A percentile compares a stretch with the other conserved stretches of the same genome.
phyloP scores from a whole-genome alignment of 163 green algal genomes.

The Chloroidium sp. region DNA sequence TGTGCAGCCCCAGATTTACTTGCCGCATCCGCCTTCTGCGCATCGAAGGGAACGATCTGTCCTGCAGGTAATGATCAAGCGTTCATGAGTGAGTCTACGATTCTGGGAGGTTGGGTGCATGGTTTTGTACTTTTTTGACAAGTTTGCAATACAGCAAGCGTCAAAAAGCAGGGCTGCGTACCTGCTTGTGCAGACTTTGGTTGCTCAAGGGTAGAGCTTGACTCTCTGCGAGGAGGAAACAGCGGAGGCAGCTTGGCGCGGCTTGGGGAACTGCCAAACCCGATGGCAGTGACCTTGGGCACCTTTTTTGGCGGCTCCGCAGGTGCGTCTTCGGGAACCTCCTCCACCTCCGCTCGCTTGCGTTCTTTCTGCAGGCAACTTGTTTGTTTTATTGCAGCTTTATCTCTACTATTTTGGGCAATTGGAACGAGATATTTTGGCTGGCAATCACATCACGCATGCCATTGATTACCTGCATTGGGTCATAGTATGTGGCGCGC shows the following conservation, averaged over 20 bases:
- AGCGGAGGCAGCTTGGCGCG: not conserved
- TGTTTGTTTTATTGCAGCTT: not conserved
- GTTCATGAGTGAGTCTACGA: too few relatives aligned
- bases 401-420: not conserved
- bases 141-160: too few relatives aligned
- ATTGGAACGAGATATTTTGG: not conserved
- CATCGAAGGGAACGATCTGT: not conserved
- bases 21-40: too few relatives aligned
- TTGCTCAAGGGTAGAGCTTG: not conserved
- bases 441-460: too few relatives aligned
- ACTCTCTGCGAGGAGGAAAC: not conserved
- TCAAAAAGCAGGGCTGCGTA: not conserved
- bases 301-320: not conserved
- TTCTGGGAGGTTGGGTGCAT: too few relatives aligned
- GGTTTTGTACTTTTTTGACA: too few relatives aligned
- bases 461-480: not conserved
- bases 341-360: not conserved
- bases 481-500: constrained; percentile 6
- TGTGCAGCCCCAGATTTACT: not conserved
- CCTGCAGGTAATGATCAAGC: not conserved
- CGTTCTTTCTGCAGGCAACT: not conserved
- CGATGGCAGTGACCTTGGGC: not conserved
- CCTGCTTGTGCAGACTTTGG: not conserved
- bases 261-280: not conserved
- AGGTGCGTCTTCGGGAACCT: not conserved